Conservation (phyloP, 192 early-diverging fungal species). For the Podila verticillata region DNA sequence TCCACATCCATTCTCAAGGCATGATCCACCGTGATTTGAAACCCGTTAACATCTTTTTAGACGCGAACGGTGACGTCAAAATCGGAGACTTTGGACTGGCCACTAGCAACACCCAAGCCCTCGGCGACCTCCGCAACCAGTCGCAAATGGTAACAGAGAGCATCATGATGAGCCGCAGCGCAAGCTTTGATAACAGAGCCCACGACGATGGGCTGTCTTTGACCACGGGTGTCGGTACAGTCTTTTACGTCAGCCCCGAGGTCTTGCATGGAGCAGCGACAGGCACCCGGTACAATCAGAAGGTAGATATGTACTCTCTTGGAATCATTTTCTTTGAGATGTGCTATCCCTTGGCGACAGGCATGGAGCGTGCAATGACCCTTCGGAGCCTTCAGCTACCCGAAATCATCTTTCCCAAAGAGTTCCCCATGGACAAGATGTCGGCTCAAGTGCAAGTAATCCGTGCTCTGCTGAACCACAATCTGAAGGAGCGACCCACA, state of each 20-base stretch:
- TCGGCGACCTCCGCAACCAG: slow-evolving; percentile 41
- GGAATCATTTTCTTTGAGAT: slow-evolving; percentile 85
- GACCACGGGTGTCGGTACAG: slow-evolving; percentile 89
- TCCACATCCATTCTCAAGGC: slow-evolving; percentile 87
- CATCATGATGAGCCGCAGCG: slow-evolving; percentile 42
- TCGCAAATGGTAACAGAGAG: slow-evolving; percentile 30
- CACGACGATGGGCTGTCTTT: slow-evolving; percentile 67
- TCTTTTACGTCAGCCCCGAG: slow-evolving; percentile 85
- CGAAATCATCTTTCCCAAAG: slow-evolving; percentile 73
- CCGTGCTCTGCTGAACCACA: slow-evolving; percentile 73
- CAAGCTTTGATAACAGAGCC: slow-evolving; percentile 48
- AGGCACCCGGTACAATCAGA: slow-evolving; percentile 74
- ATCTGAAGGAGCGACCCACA: slow-evolving; percentile 80
- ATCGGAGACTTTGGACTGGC: slow-evolving; percentile 85
- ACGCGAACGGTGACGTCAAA: slow-evolving; percentile 66
- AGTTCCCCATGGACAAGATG: slow-evolving; percentile 71
- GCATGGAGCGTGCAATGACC: slow-evolving; percentile 80
- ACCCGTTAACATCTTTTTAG: slow-evolving; percentile 85
- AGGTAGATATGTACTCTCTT: slow-evolving; percentile 87
- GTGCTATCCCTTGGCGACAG: slow-evolving; percentile 76
- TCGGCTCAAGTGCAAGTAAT: slow-evolving; percentile 80
- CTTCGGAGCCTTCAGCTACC: slow-evolving; percentile 77
- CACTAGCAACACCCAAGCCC: slow-evolving; percentile 55
- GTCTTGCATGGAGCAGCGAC: slow-evolving; percentile 48
- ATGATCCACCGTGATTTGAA: slow-evolving; percentile 94